Evolutionary conservation across 495 filamentous ascomycete genomes (phyloP), one percentile per base, ranked within the genome.

Genomic region (Penicillium alfredii): DNA sequence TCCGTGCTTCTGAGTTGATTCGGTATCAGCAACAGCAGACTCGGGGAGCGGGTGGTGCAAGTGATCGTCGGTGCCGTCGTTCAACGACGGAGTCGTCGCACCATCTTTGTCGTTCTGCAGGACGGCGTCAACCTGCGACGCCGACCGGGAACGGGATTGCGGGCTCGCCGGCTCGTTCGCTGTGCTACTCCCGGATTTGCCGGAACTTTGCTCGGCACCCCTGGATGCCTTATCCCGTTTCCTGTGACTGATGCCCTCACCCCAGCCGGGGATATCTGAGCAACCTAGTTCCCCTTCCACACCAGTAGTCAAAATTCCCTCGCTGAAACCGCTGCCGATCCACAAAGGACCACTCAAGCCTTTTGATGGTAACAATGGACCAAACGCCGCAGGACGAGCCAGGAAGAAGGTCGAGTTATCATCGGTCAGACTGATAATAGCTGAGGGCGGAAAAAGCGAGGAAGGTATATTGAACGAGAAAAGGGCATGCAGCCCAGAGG

Each of bases 331-430:
- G 60, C 81, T 88, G 8, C 88, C 89, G 30, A 93, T 78, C 88
- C 89, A 94, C 27, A 94, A 58, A 53, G 83, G 84, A 10, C 86
- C 87, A 45, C 84, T 88, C 29, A 94, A 64, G 15, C 89, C 88
- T 33, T 78, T 74, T 14, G 63, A 57, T 1, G 87, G 85, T 17
- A 98, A 59, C 2, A 80, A 54, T 2, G 93, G 87, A 1, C 92
- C 92, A 60, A 97, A 98, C 33, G 87, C 88, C 25, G 92, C 92
- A 39, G 92, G 93, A 23, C 92, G 73, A 29, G 92, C 88, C 12
- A 93, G 66, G 64, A 98, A 98, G 47, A 90, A 94, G 4, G 92
- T 98, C 25, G 86, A 94, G 55, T 97, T 97, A 58, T 98, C 92
- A 63, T 98, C 89, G 42, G 87, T 94, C 26, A 98, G 80, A 47